A percentile compares a stretch with the other conserved stretches of the same genome.
Conservation (phyloP, 2,329 filamentous ascomycete genomes). For the Fusarium pseudocircinatum region DNA sequence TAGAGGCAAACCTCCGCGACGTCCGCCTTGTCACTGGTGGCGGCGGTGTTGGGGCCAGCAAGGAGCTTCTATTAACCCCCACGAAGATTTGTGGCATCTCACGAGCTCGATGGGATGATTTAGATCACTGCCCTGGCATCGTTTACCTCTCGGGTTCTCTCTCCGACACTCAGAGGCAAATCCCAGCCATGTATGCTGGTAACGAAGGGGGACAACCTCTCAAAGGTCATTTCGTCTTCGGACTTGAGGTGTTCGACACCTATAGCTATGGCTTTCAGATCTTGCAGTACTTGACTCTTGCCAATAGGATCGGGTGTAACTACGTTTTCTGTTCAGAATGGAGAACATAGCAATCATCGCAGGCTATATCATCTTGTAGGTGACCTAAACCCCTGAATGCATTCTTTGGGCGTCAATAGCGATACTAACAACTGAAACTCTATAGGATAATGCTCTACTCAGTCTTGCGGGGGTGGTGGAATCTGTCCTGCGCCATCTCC, state of each 20-base stretch:
- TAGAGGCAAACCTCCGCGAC: neutral
- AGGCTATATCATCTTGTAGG: neutral
- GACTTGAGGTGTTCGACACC: neutral
- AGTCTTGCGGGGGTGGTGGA: neutral
- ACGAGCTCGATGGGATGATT: neutral
- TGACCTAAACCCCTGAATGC: neutral
- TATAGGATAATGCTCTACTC: neutral
- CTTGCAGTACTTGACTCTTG: neutral
- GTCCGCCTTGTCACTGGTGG: neutral
- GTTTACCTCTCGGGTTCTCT: neutral
- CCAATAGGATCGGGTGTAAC: neutral
- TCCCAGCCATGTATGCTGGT: neutral
- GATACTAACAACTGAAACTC: neutral
- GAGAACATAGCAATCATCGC: accelerated
- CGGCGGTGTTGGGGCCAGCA: neutral
- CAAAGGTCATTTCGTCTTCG: neutral
- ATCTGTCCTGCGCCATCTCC: neutral
- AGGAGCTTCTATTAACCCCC: neutral
- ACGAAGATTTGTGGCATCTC: neutral
- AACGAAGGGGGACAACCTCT: accelerated
- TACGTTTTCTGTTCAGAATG: neutral
- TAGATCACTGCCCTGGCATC: neutral
- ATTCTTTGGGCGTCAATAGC: neutral
- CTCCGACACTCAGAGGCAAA: neutral
- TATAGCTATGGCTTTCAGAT: no score